phyloP scores from a whole-genome alignment of 768 basidiomycete genomes.

The Pleurotus cornucopiae region DNA sequence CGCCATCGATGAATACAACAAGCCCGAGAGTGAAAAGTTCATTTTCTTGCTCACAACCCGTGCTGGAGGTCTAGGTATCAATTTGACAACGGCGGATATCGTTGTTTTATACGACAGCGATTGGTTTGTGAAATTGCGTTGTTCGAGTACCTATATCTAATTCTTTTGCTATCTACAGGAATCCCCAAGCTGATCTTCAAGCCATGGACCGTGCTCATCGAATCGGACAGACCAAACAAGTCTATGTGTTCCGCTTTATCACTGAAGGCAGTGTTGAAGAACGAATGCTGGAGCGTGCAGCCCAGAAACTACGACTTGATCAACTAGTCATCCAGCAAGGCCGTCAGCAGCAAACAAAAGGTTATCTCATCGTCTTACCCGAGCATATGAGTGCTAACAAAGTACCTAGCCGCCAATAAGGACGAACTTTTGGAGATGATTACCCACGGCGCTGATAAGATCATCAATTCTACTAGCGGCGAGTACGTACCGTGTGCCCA shows the following conservation, averaged over 20 bases:
- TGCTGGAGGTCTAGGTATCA: slow-evolving; percentile 96
- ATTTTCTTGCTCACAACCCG: slow-evolving; percentile 96
- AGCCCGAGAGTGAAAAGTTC: slow-evolving; percentile 90
- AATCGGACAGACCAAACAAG: slow-evolving; percentile 96
- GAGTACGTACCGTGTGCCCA: slow-evolving; percentile 36
- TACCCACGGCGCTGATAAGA: slow-evolving; percentile 94
- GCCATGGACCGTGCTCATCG: slow-evolving; percentile 98
- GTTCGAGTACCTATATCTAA: neutral
- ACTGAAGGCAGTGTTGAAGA: slow-evolving; percentile 96
- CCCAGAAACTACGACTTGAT: slow-evolving; percentile 91
- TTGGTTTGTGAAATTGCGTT: slow-evolving; percentile 49
- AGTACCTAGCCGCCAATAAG: slow-evolving; percentile 74
- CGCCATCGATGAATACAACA: slow-evolving; percentile 98
- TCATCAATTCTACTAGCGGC: slow-evolving; percentile 70
- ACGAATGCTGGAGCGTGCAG: slow-evolving; percentile 90
- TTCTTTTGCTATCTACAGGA: slow-evolving; percentile 48
- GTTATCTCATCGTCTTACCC: slow-evolving; percentile 28
- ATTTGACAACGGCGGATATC: slow-evolving; percentile 90
- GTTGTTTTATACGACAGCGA: slow-evolving; percentile 96
- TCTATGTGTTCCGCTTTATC: slow-evolving; percentile 95
- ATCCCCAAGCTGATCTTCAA: slow-evolving; percentile 97
- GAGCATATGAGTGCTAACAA: slow-evolving; percentile 4
- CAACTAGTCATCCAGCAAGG: slow-evolving; percentile 98
- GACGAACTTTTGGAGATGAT: slow-evolving; percentile 99
- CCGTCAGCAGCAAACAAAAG: slow-evolving; percentile 75